Percentiles rank a stretch among this genome's conserved stretches.
These are phyloP conservation scores for Hirschfeldia incana DNA, from an alignment of 345 rosid species.

Conservation along the genomic window DNA sequence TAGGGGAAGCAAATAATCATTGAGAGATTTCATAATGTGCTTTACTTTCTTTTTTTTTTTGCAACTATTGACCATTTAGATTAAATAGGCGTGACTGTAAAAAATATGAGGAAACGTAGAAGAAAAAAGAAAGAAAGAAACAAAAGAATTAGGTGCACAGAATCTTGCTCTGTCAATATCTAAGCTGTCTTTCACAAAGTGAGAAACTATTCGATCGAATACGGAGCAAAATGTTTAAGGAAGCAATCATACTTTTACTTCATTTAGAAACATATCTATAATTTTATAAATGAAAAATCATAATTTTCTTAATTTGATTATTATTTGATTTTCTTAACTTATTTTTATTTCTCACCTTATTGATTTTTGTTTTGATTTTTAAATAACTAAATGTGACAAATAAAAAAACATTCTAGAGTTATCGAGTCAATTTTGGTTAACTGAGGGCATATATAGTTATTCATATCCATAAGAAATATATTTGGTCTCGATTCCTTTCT, in stretches of 20 bases:
- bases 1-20: constrained; percentile 1
- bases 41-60: background rate
- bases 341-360: background rate
- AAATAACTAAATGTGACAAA: background rate
- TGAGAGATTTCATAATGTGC: constrained; percentile 18
- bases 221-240: background rate
- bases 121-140: background rate
- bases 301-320: background rate
- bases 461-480: too few species aligned
- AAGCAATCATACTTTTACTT: constrained; percentile 3
- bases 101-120: constrained; percentile 4
- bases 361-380: constrained; percentile 4
- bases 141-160: background rate
- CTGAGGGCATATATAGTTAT: background rate
- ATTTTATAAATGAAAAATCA: background rate
- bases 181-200: constrained; percentile 7
- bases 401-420: background rate
- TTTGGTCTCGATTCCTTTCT: too few species aligned
- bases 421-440: background rate
- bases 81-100: background rate
- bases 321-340: constrained; percentile 3
- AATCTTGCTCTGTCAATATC: background rate
- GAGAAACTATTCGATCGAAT: background rate
- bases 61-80: constrained; percentile 8
- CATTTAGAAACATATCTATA: background rate